Base-by-base conservation (phyloP, 208 protist genomes). In the Trypanosoma mega region DNA sequence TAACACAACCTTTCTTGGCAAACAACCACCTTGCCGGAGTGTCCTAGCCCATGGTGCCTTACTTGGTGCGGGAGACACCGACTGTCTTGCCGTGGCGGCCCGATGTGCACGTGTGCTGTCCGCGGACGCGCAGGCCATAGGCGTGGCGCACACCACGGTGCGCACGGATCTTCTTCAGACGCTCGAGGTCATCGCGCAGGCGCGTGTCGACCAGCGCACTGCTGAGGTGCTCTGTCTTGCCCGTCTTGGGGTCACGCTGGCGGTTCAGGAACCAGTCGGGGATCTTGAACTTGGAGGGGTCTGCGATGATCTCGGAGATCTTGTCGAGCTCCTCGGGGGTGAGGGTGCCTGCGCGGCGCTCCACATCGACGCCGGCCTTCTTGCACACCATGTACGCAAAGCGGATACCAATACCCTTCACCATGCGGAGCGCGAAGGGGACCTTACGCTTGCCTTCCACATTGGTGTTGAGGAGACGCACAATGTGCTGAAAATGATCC, bases 381-480 rank as follows among this genome's bases (percentile, higher is more conserved):
- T 99, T 99, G 87, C 96, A 98, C 61, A 96, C 91, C 50, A 99
- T 63, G 82, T 96, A 98, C 27, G 98, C 87, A 69, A 99, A 99
- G 75, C 99, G 96, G 77, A 98, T 97, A 87, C 99, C 99, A 67
- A 99, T 76, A 96, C 99, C 99, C 88, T 98, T 99, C 83, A 99
- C 98, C 76, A 93, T 87, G 70, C 96, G 98, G 47, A 99, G 81
- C 62, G 98, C 98, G 70, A 98, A 99, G 55, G 97, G 78, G 30
- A 99, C 82, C 94, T 99, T 99, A 73, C 89, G 81, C 69, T 91
- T 97, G 61, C 92, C 99, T 63, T 99, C 97, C 72, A 99, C 81
- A 90, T 99, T 99, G 62, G 99, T 99, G 92, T 99, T 99, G 68
- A 99, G 89, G 41, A 99, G 87, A 99, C 99, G 98, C 73, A 99